A percentile compares a stretch with the other conserved stretches of the same genome.
Evolutionary conservation across 208 protist genomes (phyloP).

Genomic region (Wallacemonas sp.): DNA sequence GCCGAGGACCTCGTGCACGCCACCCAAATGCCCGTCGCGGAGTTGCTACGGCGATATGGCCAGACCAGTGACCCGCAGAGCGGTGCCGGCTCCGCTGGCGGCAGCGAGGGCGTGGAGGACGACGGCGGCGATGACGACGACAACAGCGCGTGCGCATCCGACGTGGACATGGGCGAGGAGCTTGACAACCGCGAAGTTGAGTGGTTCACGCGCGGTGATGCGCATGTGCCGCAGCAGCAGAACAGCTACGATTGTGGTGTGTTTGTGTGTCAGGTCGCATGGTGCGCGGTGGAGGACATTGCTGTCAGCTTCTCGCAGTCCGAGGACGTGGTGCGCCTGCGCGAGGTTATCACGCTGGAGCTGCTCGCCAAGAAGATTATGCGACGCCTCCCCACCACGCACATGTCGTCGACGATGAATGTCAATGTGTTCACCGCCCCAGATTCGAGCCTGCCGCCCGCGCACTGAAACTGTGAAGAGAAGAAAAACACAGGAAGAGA

Average conservation of each 20-base stretch:
- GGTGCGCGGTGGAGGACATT: conserved; percentile 63
- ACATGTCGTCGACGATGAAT: conserved; percentile 40
- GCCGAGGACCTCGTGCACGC: not conserved
- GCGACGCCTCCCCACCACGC: conserved; percentile 47
- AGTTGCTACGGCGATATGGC: not conserved
- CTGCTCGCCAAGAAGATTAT: conserved; percentile 48
- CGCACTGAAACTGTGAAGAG: too few relatives aligned
- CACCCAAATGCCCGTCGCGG: not conserved
- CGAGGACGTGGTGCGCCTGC: conserved; percentile 41
- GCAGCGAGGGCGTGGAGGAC: too few relatives aligned
- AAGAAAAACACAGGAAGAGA: not conserved
- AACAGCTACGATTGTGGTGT: conserved; percentile 84
- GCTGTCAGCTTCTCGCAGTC: conserved; percentile 52
- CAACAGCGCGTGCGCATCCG: not conserved
- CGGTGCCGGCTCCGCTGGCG: conserved; percentile 9
- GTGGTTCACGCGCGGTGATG: conserved; percentile 46
- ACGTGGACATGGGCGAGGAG: not conserved
- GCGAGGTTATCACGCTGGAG: conserved; percentile 65
- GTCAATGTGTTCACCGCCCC: conserved; percentile 21
- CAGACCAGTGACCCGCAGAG: too few relatives aligned
- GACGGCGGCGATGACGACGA: too few relatives aligned
- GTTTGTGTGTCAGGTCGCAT: conserved; percentile 80
- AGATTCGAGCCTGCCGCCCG: too few relatives aligned
- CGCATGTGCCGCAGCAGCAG: conserved; percentile 56
- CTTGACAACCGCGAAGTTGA: conserved; percentile 29